These are phyloP conservation scores for Curvularia sp. DNA, from an alignment of 2,329 filamentous ascomycete genomes.

Conservation along the genomic window DNA sequence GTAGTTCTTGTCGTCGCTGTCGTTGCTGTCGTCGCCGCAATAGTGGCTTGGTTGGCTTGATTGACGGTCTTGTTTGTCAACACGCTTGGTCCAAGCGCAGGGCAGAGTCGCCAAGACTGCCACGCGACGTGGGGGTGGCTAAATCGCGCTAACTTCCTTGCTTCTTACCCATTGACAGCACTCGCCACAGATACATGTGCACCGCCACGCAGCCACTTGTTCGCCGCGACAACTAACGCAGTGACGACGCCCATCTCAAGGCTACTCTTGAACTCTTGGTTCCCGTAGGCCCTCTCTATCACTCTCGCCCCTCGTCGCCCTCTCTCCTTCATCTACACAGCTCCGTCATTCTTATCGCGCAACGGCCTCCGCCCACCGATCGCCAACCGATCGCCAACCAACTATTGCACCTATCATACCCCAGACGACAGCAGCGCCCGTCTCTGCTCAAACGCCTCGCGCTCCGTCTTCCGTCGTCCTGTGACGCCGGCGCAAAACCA, in stretches of 20 bases:
- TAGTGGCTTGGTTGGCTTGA: not conserved
- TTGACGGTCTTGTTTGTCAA: constrained; percentile 33
- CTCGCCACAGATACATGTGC: not conserved
- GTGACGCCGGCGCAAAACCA: constrained; percentile 20
- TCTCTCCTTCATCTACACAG: not conserved
- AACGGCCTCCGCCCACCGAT: not conserved
- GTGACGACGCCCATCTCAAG: not conserved
- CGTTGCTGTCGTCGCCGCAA: constrained; percentile 19
- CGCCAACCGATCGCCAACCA: not conserved
- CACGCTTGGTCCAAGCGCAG: constrained; percentile 15
- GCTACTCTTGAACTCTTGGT: not conserved
- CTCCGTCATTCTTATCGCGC: not conserved
- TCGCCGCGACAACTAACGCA: not conserved
- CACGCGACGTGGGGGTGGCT: not conserved
- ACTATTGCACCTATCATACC: constrained; percentile 3
- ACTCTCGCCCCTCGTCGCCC: not conserved
- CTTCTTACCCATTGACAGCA: not conserved
- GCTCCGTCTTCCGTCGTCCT: constrained; percentile 24
- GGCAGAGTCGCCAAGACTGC: not conserved
- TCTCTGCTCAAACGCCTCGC: constrained; percentile 29
- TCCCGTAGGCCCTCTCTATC: not conserved
- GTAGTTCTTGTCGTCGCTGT: constrained; percentile 9
- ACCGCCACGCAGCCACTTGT: not conserved
- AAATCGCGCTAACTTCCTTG: not conserved
- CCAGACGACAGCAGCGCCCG: constrained; percentile 1